These are phyloP conservation scores for Urochloa ruziziensis DNA, from an alignment of 176 grass and related monocot species.

Conservation along the genomic window DNA sequence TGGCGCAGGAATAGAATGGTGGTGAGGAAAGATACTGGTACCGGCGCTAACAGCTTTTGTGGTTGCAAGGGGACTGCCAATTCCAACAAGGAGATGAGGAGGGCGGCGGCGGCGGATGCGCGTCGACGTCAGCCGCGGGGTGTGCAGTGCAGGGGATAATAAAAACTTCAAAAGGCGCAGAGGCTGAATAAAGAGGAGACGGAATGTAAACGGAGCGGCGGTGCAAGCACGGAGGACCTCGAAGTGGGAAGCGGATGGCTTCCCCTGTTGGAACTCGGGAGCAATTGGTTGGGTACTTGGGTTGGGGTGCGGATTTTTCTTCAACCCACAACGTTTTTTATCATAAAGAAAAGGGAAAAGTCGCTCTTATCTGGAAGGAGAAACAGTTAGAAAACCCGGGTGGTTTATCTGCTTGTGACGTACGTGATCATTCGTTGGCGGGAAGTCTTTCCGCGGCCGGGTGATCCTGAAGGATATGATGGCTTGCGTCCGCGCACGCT, in stretches of 20 bases:
- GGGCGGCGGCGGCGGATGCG: slow-evolving; percentile 7
- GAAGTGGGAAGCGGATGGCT: too few species aligned
- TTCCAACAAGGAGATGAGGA: neutral
- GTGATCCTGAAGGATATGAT: too few species aligned
- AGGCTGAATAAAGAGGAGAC: neutral
- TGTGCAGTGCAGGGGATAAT: neutral
- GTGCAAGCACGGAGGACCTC: neutral
- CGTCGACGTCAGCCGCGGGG: slow-evolving; percentile 35
- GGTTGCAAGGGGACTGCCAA: neutral
- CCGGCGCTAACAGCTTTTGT: slow-evolving; percentile 6
- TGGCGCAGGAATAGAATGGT: neutral
- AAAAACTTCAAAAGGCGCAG: slow-evolving; percentile 12
- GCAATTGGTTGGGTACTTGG: neutral
- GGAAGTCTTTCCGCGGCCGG: too few species aligned
- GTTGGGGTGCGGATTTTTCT: neutral
- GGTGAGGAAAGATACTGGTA: neutral
- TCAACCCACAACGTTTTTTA: neutral
- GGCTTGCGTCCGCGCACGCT: neutral
- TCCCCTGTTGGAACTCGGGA: neutral
- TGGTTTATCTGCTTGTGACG: neutral
- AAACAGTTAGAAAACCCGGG: neutral
- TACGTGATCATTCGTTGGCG: too few species aligned
- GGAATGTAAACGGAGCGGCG: neutral
- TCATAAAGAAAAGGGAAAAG: neutral
- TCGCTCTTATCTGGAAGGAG: neutral